Base-by-base conservation (phyloP, 257 asterid genomes). In the Solanum gandarillasii region DNA sequence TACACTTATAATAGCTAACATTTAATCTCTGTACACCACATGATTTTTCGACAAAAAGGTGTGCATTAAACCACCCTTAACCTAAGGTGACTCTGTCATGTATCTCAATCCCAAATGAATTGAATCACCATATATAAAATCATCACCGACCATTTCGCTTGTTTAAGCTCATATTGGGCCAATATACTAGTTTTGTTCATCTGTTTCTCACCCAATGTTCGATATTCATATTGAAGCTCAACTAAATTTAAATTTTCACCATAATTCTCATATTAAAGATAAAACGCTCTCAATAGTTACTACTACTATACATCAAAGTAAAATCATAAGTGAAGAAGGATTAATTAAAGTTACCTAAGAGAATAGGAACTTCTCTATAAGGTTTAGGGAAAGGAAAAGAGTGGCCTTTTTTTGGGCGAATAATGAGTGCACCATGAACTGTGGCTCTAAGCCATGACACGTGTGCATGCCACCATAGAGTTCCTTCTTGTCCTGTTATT, bases 381-480 rank as follows among this genome's bases (percentile, higher is more conserved):
- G 88, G 88, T 20, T 39, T 72, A 36, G 83, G 84, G 13, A 86
- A 86, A 86, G 84, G 84, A 35, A 72, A 86, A 18, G 72, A 72
- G 55, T 35, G 83, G 2, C 84, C 88, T 16, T 72, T 72, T 70
- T 75, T 71, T 6, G 88, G 88, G 5, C 83, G 55, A 75, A 86
- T 86, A 16, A 86, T 29, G 9, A 86, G 84, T 29, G 88, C 83
- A 75, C 88, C 88, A 58, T 86, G 20, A 34, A 86, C 88, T 2
- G 84, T 86, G 21, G 88, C 83, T 38, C 88, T 73, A 14, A 86
- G 88, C 35, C 65, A 73, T 6, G 88, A 86, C 6, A 75, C 79
- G 34, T 86, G 88, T 18, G 88, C 88, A 75, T 86, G 88, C 88
- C 88, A 72, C 88, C 88, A 86, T 2, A 86, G 52, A 6, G 88